Conservation (phyloP, 176 grass and related monocot genomes). For the Oryza officinalis region DNA sequence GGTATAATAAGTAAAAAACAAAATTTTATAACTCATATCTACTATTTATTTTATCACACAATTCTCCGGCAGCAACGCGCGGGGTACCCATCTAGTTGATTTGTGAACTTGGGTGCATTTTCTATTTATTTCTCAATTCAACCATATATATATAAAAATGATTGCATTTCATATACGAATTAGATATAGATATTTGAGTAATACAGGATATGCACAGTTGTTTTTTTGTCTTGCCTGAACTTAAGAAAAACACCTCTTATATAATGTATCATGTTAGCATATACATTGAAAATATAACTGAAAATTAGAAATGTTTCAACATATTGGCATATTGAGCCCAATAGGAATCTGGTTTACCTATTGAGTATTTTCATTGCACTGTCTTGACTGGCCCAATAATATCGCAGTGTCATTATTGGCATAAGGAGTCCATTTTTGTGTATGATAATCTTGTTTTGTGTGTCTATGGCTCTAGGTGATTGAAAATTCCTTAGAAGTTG, state of each 20-base stretch:
- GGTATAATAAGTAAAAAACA: no score
- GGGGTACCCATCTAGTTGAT: no score
- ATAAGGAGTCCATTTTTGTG: not conserved
- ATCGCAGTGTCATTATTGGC: no score
- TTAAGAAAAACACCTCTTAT: not conserved
- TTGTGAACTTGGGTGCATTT: not conserved
- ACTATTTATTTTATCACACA: no score
- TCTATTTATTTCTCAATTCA: not conserved
- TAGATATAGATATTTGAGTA: not conserved
- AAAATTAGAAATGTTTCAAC: not conserved
- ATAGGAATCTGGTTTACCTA: not conserved
- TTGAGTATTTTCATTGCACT: not conserved
- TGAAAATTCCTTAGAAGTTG: conserved; percentile 50
- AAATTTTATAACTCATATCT: no score
- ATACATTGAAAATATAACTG: not conserved
- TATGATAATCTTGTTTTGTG: not conserved
- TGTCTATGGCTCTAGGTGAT: conserved; percentile 44
- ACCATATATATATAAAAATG: not conserved
- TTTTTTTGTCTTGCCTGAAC: no score
- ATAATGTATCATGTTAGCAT: not conserved
- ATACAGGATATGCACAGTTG: no score
- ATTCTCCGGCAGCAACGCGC: no score
- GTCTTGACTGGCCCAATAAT: not conserved
- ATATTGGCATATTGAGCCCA: no score
- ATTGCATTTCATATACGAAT: not conserved